Evolutionary conservation across 768 basidiomycete species (phyloP).

Genomic region (Phylloporus scabripes): DNA sequence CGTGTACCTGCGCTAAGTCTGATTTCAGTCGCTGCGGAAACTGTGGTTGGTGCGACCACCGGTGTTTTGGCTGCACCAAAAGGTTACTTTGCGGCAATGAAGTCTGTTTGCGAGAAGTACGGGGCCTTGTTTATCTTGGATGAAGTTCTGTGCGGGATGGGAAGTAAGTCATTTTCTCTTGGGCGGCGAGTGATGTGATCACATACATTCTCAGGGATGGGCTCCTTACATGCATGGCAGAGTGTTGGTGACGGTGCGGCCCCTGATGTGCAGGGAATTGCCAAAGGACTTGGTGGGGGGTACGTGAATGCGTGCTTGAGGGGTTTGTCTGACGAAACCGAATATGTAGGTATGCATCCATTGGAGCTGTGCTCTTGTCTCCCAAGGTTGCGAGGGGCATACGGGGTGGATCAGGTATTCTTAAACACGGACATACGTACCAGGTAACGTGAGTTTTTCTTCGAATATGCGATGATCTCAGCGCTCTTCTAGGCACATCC

Average conservation of each 20-base stretch:
- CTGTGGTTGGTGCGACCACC: slow-evolving; percentile 82
- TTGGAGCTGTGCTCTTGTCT: slow-evolving; percentile 78
- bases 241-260: slow-evolving; percentile 69
- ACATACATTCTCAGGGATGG: slow-evolving; percentile 55
- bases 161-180: slow-evolving; percentile 48
- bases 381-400: slow-evolving; percentile 67
- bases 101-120: slow-evolving; percentile 72
- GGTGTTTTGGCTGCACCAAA: slow-evolving; percentile 73
- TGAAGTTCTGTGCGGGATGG: slow-evolving; percentile 92
- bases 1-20: neutral
- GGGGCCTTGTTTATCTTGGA: slow-evolving; percentile 76
- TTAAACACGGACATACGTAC: slow-evolving; percentile 86
- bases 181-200: neutral
- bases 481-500: slow-evolving; percentile 53
- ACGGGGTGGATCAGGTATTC: slow-evolving; percentile 58
- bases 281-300: slow-evolving; percentile 90
- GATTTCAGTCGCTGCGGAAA: slow-evolving; percentile 67
- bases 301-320: slow-evolving; percentile 30
- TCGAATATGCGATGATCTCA: slow-evolving; percentile 1
- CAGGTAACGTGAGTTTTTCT: slow-evolving; percentile 40
- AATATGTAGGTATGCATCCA: slow-evolving; percentile 59
- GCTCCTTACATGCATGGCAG: slow-evolving; percentile 83
- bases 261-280: slow-evolving; percentile 85
- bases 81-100: slow-evolving; percentile 84
- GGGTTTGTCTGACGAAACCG: slow-evolving; percentile 4